Evolutionary conservation across 768 basidiomycete genomes (phyloP), one percentile per base, ranked within the genome.

Genomic region (Boletus rufocinnamomeus): DNA sequence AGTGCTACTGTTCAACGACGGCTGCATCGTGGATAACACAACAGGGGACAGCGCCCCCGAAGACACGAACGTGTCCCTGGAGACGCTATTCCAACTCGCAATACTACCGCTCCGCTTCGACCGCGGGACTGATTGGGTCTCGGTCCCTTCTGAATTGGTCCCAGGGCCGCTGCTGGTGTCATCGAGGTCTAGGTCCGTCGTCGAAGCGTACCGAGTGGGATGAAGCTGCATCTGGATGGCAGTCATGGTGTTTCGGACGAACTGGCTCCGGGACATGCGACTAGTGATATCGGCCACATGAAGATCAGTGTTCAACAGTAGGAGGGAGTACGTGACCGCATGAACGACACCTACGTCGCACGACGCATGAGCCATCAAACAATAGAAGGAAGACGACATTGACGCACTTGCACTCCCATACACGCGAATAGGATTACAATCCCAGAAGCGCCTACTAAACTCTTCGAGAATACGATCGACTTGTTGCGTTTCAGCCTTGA

Each of bases 401-500:
- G 4, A 79, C 91, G 69, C 66, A 95, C 95, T 89, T 9, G 93
- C 82, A 68, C 86, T 91, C 45, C 92, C 93, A 69, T 89, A 95
- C n/a, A 91, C 64, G 25, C 83, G 83, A 2, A 76, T 76, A 0
- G 91, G 89, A 69, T 98, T 98, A 71, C 93, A 94, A 45, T 94
- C 87, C 84, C 87, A 97, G 72, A 93, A 99, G 10, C 93, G 85
- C 41, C 85, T 79, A 66, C 92, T 92, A 66, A 99, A 98, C 61
- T 87, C 88, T 59, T 93, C 94, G 6, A 99, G 80, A 60, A 99
- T 98, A 44, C 97, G 87, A 72, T 98, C 97, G 44, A 99, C 89
- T 75, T 98, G 95, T 69, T 99, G 97, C 0, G 96, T 96, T 73
- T 99, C 97, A 2, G 87, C 97, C 73, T 94, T 95, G 58, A 99